These are phyloP conservation scores for Albugo candida DNA, from an alignment of 352 stramenopile species.

Conservation along the genomic window DNA sequence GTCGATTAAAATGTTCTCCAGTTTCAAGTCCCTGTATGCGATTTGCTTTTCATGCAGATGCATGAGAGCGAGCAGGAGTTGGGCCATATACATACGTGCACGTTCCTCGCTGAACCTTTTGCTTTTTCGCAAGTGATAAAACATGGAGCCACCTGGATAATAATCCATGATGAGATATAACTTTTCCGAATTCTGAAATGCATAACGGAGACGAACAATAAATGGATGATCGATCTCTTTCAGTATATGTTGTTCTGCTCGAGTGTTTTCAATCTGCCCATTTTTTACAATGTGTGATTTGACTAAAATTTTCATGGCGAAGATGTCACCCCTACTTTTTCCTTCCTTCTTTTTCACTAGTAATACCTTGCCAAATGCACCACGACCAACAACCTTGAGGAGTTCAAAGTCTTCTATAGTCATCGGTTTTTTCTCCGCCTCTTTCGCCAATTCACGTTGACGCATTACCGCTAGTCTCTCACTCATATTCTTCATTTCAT, in stretches of 20 bases:
- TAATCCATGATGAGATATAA: slow-evolving; percentile 99
- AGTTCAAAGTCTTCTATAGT: slow-evolving; percentile 12
- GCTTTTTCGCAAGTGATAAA: slow-evolving; percentile 84
- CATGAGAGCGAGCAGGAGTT: slow-evolving; percentile 89
- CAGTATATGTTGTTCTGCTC: slow-evolving; percentile 95
- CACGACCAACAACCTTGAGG: not conserved
- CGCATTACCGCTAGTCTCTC: slow-evolving; percentile 3
- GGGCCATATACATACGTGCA: slow-evolving; percentile 92
- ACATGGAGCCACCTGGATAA: slow-evolving; percentile 91
- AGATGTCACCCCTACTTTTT: slow-evolving; percentile 15
- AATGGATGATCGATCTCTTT: slow-evolving; percentile 90
- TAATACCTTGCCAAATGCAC: not conserved
- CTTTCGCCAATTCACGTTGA: slow-evolving; percentile 12
- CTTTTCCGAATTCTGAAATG: slow-evolving; percentile 80
- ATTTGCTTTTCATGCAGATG: slow-evolving; percentile 61
- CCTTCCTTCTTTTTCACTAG: not conserved
- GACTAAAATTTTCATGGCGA: slow-evolving; percentile 59
- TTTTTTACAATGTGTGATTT: slow-evolving; percentile 62
- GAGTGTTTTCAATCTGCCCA: slow-evolving; percentile 83
- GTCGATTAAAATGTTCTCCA: slow-evolving; percentile 83
- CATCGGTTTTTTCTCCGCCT: slow-evolving; percentile 49
- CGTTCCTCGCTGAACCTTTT: slow-evolving; percentile 84
- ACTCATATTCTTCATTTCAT: slow-evolving; percentile 21
- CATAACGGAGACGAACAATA: slow-evolving; percentile 91
- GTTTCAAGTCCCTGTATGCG: slow-evolving; percentile 81